Conservation (phyloP, 176 grass and related monocot species). For the Cymbopogon citratus region DNA sequence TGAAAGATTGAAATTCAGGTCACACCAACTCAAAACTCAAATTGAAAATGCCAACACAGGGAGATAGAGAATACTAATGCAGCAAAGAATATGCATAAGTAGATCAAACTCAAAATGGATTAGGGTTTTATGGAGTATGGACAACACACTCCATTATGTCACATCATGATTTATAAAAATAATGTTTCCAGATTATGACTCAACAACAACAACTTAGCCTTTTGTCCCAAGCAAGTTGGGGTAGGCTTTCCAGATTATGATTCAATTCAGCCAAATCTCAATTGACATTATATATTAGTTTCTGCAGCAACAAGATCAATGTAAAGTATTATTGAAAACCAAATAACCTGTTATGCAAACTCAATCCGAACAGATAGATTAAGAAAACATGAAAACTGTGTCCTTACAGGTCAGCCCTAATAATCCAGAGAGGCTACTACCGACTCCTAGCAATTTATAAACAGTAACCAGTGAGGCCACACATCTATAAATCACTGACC, state of each 20-base stretch:
- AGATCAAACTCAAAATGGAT: neutral
- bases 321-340: neutral
- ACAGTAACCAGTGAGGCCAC: neutral
- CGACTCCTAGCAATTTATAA: neutral
- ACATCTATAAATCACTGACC: neutral
- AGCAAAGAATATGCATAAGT: neutral
- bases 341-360: neutral
- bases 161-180: neutral
- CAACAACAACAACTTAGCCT: too few relatives aligned
- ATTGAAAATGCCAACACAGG: neutral
- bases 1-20: neutral
- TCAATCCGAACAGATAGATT: neutral
- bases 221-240: too few relatives aligned
- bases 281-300: neutral
- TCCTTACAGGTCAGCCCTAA: neutral
- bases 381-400: neutral
- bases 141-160: neutral
- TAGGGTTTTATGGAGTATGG: neutral
- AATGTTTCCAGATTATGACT: neutral
- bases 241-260: conserved; percentile 1
- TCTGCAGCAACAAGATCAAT: neutral
- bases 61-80: neutral
- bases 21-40: neutral
- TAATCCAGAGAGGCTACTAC: neutral
- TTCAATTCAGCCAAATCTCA: conserved; percentile 5